Percentiles rank a stretch among this genome's conserved stretches.
phyloP scores from a whole-genome alignment of 805 yeast genomes.

The Starmerella apicola region DNA sequence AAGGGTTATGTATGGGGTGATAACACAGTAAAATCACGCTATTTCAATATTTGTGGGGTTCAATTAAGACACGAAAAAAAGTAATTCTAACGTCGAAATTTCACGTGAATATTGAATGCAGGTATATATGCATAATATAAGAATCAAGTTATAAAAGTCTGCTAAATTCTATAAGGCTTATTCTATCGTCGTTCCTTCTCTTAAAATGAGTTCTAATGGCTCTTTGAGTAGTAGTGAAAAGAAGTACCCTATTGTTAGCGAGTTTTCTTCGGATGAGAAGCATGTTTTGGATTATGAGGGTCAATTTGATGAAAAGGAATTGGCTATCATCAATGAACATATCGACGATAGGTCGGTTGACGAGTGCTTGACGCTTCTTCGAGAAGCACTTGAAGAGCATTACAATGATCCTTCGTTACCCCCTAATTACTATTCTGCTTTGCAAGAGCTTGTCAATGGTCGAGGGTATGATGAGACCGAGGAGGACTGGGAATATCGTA shows the following conservation, averaged over 20 bases:
- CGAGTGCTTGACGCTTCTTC: slow-evolving; percentile 33
- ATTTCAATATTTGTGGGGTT: no score
- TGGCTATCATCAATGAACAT: slow-evolving; percentile 13
- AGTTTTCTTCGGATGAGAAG: background rate
- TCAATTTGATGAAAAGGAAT: slow-evolving; percentile 7
- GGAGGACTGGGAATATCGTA: slow-evolving; percentile 19
- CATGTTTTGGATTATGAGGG: background rate
- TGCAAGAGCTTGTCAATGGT: slow-evolving; percentile 22
- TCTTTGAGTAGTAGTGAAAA: no score
- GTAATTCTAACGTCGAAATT: background rate
- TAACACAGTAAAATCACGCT: no score
- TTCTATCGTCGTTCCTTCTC: no score
- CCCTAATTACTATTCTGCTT: slow-evolving; percentile 28
- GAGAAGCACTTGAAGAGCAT: slow-evolving; percentile 33
- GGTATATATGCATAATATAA: no score
- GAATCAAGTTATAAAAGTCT: no score
- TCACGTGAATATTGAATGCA: no score
- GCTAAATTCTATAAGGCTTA: no score
- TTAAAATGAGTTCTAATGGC: no score
- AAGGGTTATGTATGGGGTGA: no score
- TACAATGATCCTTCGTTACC: slow-evolving; percentile 39
- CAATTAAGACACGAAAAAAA: background rate
- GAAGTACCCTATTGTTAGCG: no score
- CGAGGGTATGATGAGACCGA: background rate
- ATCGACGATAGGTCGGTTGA: slow-evolving; percentile 24